phyloP scores from a whole-genome alignment of 371 early-diverging fungal genomes.

The Blakeslea trispora region DNA sequence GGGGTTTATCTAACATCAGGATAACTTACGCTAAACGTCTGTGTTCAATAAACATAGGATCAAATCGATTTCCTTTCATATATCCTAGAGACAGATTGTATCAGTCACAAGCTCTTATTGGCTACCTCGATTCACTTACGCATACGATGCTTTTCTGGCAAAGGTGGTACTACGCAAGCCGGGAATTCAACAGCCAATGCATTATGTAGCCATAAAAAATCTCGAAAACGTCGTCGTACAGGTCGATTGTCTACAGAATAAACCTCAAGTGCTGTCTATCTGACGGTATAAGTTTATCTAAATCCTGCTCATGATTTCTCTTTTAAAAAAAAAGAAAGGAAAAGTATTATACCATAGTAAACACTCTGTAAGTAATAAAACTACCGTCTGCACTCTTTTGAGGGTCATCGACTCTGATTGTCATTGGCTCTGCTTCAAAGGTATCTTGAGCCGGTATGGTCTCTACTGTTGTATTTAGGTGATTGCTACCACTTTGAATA shows the following conservation, averaged over 20 bases:
- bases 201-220: conserved; percentile 89
- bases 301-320: no score
- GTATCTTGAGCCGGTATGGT: conserved; percentile 7
- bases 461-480: neutral
- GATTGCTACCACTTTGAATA: neutral
- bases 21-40: conserved; percentile 65
- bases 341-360: conserved; percentile 27
- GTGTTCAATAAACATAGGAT: conserved; percentile 84
- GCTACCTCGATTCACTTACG: conserved; percentile 52
- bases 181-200: conserved; percentile 74
- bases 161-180: conserved; percentile 84
- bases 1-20: no score
- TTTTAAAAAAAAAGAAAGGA: no score
- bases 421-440: conserved; percentile 32
- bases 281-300: no score
- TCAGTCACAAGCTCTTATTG: no score
- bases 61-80: conserved; percentile 93
- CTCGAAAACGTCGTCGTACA: conserved; percentile 88
- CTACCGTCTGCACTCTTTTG: conserved; percentile 62
- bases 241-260: conserved; percentile 46
- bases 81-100: conserved; percentile 81
- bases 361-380: conserved; percentile 31
- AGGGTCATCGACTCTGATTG: conserved; percentile 71
- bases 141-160: conserved; percentile 90
- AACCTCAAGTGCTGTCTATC: conserved; percentile 60